Base-by-base conservation (phyloP, 2,329 filamentous ascomycete genomes). In the Tolypocladium guangdongense region DNA sequence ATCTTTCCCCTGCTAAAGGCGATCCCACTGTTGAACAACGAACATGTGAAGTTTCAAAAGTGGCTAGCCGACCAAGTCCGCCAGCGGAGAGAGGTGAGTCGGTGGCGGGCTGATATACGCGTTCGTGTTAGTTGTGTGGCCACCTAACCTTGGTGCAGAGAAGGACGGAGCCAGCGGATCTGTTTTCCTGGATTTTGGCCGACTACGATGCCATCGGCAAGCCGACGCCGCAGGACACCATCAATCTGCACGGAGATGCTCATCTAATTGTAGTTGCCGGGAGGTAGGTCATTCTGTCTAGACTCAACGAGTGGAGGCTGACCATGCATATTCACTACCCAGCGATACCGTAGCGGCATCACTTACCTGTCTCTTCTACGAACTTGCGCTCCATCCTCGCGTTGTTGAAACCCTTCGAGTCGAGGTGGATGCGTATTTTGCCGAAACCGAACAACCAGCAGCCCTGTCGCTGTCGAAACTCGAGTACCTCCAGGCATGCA, bases 311-410 rank as follows among this genome's bases (percentile, higher is more conserved):
- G 30, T 30, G 30, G 38, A 41, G 4, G 38, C 16, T 20, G 38
- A 41, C 22, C 27, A 27, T 27, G 27, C 30, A 30, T 6, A 8
- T 38, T 38, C 37, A 16, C 11, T 37, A 54, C n/a, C 33, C n/a
- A 61, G 63, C n/a, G 70, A 73, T 52, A 71, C 71, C 3, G 70
- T 67, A 0, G 65, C 68, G 1, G 59, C 62, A 12, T 60, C 67
- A 7, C 56, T 72, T n/a, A 62, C 63, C 11, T 60, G 64, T 54
- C 53, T 65, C 0, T 68, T 72, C 43, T 59, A 62, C 59, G 52
- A 72, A 58, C 62, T 76, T 49, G 64, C 62, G 52, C 46, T 62
- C 33, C 47, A 69, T 58, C 62, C 63, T 10, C 37, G 43, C 27
- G 46, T 43, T 12, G 6, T 33, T 12, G 30, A 16, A 52, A 36